Evolutionary conservation across 495 filamentous ascomycete genomes (phyloP), one percentile per base, ranked within the genome.

Genomic region (Hyaloscypha bicolor): DNA sequence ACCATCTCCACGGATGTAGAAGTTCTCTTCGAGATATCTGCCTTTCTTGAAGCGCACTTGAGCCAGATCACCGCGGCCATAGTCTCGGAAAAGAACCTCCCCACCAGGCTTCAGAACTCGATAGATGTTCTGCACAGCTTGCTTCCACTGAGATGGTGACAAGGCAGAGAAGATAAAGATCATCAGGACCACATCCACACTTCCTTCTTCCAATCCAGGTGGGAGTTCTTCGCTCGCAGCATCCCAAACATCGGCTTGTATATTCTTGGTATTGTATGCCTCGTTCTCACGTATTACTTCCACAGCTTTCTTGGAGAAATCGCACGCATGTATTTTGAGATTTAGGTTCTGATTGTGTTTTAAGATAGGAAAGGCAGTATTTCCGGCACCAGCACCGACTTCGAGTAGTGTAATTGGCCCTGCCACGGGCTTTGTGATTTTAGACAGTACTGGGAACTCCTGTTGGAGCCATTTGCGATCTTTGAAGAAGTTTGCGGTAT

Each of bases 111-210:
- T 98, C 71, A 99, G 79, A 39, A 94, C 83, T 37, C 85, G 84
- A 74, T 88, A 85, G 31, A 97, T 86, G 75, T 98, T 99, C 66
- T 84, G 79, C 9, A 99, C 83, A 16, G 95, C 94, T 65, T 84
- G 82, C 58, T 83, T 76, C 95, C 95, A 99, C 78, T 99, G 93
- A 56, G 76, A 74, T 1, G 95, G 95, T 11, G 88, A 86, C 31
- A 99, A 79, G 1, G 95, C 95, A 29, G 94, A 97, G 82, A 98
- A 97, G 68, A 97, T 93, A 80, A 99, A 99, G 60, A 99, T 91
- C 81, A 99, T 89, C 25, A 99, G 77, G 37, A 96, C 92, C 19
- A 97, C 85, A 76, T 99, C 95, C 42, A 97, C 92, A 29, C 86
- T 90, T 9, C 82, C 90, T 67, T 90, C 86, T 31, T 79, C 79